Percentiles rank a stretch among this genome's conserved stretches.
Evolutionary conservation across 306 rosid genomes (phyloP).

Genomic region (Datisca glomerata): DNA sequence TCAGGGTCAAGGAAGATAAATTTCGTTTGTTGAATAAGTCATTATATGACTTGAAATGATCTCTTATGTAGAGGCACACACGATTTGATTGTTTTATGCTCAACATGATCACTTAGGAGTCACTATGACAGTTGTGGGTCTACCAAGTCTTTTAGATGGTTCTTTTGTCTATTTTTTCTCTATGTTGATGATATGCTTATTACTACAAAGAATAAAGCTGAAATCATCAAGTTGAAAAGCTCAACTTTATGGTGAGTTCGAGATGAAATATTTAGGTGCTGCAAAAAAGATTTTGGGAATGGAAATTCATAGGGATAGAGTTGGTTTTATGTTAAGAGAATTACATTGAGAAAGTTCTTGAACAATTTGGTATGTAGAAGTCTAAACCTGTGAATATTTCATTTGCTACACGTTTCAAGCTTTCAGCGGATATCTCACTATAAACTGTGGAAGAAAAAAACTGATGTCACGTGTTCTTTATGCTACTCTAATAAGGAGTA

Average conservation of each 20-base stretch:
- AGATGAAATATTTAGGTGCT: neutral
- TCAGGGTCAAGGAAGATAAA: neutral
- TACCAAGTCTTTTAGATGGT: neutral
- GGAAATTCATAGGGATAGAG: neutral
- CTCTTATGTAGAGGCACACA: neutral
- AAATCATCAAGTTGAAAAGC: neutral
- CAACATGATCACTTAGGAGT: neutral
- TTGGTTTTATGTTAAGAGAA: neutral
- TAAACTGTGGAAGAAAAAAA: too few relatives aligned
- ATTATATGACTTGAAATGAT: too few relatives aligned
- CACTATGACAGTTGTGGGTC: neutral
- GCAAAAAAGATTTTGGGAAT: neutral
- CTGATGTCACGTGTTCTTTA: too few relatives aligned
- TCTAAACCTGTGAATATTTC: too few relatives aligned
- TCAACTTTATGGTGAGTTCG: neutral
- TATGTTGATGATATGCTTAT: neutral
- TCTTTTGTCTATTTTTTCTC: too few relatives aligned
- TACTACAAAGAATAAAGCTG: neutral
- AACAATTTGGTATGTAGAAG: neutral
- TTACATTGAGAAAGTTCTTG: neutral
- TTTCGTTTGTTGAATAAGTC: neutral
- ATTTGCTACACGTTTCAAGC: too few relatives aligned
- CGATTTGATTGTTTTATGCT: too few relatives aligned
- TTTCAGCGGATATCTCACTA: too few relatives aligned
- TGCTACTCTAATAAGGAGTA: too few relatives aligned